Conservation (phyloP, 1,139 yeast species). For the Pichia terricola region DNA sequence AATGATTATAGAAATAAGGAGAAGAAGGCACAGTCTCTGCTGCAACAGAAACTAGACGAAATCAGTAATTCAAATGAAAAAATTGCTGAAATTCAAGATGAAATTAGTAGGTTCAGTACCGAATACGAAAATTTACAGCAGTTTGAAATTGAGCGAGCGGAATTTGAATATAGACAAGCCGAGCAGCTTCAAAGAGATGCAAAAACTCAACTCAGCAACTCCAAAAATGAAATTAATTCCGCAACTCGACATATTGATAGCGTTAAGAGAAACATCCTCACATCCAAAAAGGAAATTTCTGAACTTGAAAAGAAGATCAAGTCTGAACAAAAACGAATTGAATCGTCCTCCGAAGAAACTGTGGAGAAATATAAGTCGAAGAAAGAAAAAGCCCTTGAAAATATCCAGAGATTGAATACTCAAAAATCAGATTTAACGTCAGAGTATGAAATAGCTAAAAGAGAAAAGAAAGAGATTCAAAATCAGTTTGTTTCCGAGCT, state of each 20-base stretch:
- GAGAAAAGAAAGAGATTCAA: constrained; percentile 18
- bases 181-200: background rate
- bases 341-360: constrained; percentile 15
- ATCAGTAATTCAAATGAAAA: constrained; percentile 1
- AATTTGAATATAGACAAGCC: too few species aligned
- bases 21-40: constrained; percentile 14
- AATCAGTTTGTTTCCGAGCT: constrained; percentile 23
- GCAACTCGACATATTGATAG: too few species aligned
- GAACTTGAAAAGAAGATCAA: constrained; percentile 22
- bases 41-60: constrained; percentile 21
- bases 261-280: constrained; percentile 6
- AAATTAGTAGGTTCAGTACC: too few species aligned
- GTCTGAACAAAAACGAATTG: constrained; percentile 18
- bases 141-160: too few species aligned
- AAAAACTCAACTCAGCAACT: background rate
- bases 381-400: constrained; percentile 12
- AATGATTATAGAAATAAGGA: constrained; percentile 30
- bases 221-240: too few species aligned
- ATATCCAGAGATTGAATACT: constrained; percentile 9
- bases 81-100: background rate
- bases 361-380: constrained; percentile 11
- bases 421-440: constrained; percentile 4
- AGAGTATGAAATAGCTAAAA: constrained; percentile 8
- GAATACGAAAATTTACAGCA: too few species aligned
- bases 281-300: constrained; percentile 8